These are phyloP conservation scores for Toxoplasma gondii DNA, from an alignment of 169 alveolate species.

Conservation along the genomic window DNA sequence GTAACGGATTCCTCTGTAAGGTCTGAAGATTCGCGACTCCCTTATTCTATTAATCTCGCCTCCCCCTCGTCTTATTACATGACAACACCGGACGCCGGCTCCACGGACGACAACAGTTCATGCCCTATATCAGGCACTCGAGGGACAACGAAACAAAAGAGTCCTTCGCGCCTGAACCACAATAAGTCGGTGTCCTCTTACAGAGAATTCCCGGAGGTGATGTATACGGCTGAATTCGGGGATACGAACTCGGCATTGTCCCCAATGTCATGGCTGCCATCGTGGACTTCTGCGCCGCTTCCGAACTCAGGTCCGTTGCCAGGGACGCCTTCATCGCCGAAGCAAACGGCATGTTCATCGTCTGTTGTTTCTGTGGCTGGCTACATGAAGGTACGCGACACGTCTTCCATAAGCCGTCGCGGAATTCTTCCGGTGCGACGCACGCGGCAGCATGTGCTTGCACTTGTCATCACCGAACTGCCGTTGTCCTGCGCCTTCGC, in stretches of 20 bases:
- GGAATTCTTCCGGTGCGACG: background rate
- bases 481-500: background rate
- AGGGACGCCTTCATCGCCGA: background rate
- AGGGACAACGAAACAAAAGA: background rate
- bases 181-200: background rate
- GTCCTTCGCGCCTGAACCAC: background rate
- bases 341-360: background rate
- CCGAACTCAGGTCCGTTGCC: background rate
- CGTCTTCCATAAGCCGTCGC: background rate
- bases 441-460: background rate
- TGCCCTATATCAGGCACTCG: background rate
- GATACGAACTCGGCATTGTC: background rate
- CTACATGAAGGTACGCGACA: background rate
- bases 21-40: background rate
- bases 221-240: background rate
- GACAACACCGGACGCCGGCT: background rate
- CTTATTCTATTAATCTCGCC: background rate
- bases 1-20: background rate
- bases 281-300: background rate
- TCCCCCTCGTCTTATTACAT: background rate
- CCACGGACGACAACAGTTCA: background rate
- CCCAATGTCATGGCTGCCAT: background rate
- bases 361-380: background rate
- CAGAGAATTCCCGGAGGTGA: background rate
- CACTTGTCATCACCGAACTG: background rate